Evolutionary conservation across 1,139 yeast genomes (phyloP).

Genomic region (Yamadazyma dushanensis): DNA sequence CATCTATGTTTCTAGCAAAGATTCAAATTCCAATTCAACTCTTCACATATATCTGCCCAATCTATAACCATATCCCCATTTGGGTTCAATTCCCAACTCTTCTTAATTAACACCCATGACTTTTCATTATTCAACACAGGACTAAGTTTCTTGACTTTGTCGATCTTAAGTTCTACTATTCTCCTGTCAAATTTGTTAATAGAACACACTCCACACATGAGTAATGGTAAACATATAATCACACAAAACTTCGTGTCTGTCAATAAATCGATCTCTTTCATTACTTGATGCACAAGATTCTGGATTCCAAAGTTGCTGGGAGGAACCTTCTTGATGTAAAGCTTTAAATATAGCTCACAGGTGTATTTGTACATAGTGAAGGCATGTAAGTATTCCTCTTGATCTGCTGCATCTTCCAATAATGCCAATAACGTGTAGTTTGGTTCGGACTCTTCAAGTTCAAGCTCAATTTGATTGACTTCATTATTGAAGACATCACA

Average conservation of each 20-base stretch:
- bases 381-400: slow-evolving; percentile 6
- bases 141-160: slow-evolving; percentile 18
- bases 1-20: slow-evolving; percentile 22
- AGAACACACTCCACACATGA: slow-evolving; percentile 30
- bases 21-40: slow-evolving; percentile 29
- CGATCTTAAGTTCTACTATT: slow-evolving; percentile 9
- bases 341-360: slow-evolving; percentile 6
- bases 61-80: slow-evolving; percentile 24
- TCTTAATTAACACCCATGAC: slow-evolving; percentile 22
- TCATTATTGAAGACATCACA: slow-evolving; percentile 3
- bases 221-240: slow-evolving; percentile 18
- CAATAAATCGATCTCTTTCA: slow-evolving; percentile 9
- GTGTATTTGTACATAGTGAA: slow-evolving; percentile 5
- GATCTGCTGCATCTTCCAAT: slow-evolving; percentile 7
- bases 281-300: slow-evolving; percentile 7
- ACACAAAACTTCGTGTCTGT: slow-evolving; percentile 11
- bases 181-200: slow-evolving; percentile 18
- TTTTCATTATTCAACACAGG: slow-evolving; percentile 23
- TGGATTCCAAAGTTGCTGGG: slow-evolving; percentile 12
- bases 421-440: slow-evolving; percentile 8
- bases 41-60: slow-evolving; percentile 32
- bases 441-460: slow-evolving; percentile 10
- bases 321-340: slow-evolving; percentile 11
- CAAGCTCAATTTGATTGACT: slow-evolving; percentile 6
- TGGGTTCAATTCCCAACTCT: slow-evolving; percentile 28